Conservation (phyloP, 257 asterid genomes). For the Solanum tacnaense region DNA sequence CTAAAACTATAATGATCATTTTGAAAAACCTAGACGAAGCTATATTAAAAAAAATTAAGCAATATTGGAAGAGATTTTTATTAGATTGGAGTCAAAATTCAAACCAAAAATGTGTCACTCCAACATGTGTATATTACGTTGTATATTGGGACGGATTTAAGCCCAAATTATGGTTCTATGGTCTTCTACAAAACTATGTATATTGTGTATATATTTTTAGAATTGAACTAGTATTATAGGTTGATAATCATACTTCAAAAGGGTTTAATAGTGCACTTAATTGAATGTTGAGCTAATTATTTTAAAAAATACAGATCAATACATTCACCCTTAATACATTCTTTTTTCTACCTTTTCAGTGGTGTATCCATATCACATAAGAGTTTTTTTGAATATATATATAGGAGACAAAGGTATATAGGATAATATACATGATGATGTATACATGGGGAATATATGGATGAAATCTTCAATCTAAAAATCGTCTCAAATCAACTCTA, state of each 20-base stretch:
- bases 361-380: background rate
- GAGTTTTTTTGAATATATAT: too few relatives aligned
- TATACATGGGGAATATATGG: too few relatives aligned
- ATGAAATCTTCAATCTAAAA: too few relatives aligned
- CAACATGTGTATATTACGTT: background rate
- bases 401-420: too few relatives aligned
- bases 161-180: background rate
- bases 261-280: background rate
- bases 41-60: background rate
- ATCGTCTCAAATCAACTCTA: too few relatives aligned
- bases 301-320: too few relatives aligned
- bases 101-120: background rate
- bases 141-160: background rate
- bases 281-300: background rate
- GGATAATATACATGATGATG: too few relatives aligned
- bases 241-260: background rate
- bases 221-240: background rate
- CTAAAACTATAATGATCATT: background rate
- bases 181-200: too few relatives aligned
- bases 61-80: background rate
- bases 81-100: background rate
- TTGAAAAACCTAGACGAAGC: background rate
- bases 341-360: background rate
- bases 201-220: too few relatives aligned
- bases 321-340: background rate